These are phyloP conservation scores for Chrysopogon serrulatus DNA, from an alignment of 176 grass and related monocot species.

Conservation along the genomic window DNA sequence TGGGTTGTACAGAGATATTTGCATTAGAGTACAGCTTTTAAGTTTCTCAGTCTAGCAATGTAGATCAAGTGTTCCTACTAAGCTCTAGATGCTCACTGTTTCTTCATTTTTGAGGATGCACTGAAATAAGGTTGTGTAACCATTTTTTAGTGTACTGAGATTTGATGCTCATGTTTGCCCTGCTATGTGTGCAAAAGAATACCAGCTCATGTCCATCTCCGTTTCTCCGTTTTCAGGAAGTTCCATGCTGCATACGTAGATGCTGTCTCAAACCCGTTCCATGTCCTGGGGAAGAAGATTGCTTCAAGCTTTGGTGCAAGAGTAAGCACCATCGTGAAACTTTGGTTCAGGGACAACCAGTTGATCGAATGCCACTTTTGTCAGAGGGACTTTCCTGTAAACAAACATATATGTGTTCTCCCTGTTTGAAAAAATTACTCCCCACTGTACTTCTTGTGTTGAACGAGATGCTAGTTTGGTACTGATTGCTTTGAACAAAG, in stretches of 20 bases:
- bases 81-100: background rate
- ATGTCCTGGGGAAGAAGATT: conserved; percentile 97
- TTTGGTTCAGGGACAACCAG: conserved; percentile 49
- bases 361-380: conserved; percentile 29
- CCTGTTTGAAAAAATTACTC: background rate
- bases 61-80: background rate
- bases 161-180: background rate
- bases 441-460: background rate
- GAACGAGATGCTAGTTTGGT: background rate
- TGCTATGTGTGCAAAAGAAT: background rate
- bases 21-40: background rate
- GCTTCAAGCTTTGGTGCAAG: conserved; percentile 82
- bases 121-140: background rate
- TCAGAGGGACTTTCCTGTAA: background rate
- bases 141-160: background rate
- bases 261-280: conserved; percentile 90
- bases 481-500: conserved; percentile 3
- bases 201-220: background rate
- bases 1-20: background rate
- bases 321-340: conserved; percentile 78
- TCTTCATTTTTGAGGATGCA: background rate
- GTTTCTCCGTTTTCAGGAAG: conserved; percentile 87
- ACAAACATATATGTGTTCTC: background rate
- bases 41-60: background rate
- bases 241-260: conserved; percentile 91